Percentiles rank a stretch among this genome's conserved stretches.
Conservation (phyloP, 306 rosid species). For the Acmispon strigosus region DNA sequence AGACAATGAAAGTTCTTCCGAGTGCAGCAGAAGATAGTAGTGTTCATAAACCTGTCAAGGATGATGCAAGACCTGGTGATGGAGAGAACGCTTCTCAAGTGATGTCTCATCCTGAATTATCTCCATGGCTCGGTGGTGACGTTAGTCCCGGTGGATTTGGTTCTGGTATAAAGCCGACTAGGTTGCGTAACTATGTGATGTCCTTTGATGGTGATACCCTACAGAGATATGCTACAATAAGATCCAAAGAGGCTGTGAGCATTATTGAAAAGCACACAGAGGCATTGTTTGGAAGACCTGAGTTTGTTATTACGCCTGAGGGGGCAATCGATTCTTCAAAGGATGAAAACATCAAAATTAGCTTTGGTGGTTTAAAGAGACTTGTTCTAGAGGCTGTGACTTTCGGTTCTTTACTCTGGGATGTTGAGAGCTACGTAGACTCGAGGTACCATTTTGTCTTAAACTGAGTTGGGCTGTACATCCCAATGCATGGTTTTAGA, state of each 20-base stretch:
- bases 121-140: slow-evolving; percentile 50
- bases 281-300: slow-evolving; percentile 93
- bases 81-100: slow-evolving; percentile 34
- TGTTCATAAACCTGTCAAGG: slow-evolving; percentile 30
- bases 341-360: slow-evolving; percentile 64
- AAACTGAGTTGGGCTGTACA: slow-evolving; percentile 29
- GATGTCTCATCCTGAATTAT: slow-evolving; percentile 55
- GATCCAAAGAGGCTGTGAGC: slow-evolving; percentile 86
- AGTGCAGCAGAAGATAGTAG: slow-evolving; percentile 26
- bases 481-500: neutral
- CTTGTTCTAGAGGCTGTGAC: slow-evolving; percentile 89
- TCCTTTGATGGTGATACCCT: slow-evolving; percentile 81
- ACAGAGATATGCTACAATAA: slow-evolving; percentile 75
- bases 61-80: slow-evolving; percentile 29
- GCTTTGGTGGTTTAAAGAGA: slow-evolving; percentile 81
- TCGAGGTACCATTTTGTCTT: slow-evolving; percentile 81
- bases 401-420: slow-evolving; percentile 93
- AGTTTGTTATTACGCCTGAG: slow-evolving; percentile 53
- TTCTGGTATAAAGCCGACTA: slow-evolving; percentile 48
- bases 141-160: slow-evolving; percentile 44
- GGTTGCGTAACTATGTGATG: slow-evolving; percentile 78
- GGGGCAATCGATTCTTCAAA: slow-evolving; percentile 71
- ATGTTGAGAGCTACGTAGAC: slow-evolving; percentile 90
- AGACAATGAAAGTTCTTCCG: slow-evolving; percentile 74
- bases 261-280: slow-evolving; percentile 92